Conservation (phyloP, 73 alveolate genomes). For the Symbiodinium natans region DNA sequence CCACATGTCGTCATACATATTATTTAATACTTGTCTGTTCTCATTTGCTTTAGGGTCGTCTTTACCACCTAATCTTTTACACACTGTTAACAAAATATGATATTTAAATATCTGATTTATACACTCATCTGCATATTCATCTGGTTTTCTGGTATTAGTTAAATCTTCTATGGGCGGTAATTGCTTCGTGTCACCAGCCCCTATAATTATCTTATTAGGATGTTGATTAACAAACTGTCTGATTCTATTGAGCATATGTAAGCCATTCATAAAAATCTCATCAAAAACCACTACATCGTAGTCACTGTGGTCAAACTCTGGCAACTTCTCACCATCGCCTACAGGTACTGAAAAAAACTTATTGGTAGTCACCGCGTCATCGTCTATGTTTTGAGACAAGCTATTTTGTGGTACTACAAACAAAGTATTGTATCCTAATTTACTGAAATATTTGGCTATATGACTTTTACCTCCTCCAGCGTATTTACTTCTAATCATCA, state of each 20-base stretch:
- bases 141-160: background rate
- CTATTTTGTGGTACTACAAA: conserved; percentile 9
- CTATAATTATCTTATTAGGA: background rate
- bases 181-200: background rate
- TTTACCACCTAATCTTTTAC: background rate
- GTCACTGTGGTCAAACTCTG: background rate
- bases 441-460: background rate
- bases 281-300: background rate
- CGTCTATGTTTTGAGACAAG: background rate
- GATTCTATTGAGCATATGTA: background rate
- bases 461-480: background rate
- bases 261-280: background rate
- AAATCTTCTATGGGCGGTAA: background rate
- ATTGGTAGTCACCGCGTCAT: background rate
- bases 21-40: background rate
- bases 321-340: background rate
- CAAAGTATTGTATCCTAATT: background rate
- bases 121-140: background rate
- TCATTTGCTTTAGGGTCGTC: background rate
- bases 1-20: background rate
- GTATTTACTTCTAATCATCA: conserved; percentile 9
- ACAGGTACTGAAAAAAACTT: background rate
- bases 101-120: background rate
- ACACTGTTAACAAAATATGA: background rate
- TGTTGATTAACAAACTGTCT: background rate